phyloP scores from a whole-genome alignment of 2,329 filamentous ascomycete genomes.

The Tothia fuscella region DNA sequence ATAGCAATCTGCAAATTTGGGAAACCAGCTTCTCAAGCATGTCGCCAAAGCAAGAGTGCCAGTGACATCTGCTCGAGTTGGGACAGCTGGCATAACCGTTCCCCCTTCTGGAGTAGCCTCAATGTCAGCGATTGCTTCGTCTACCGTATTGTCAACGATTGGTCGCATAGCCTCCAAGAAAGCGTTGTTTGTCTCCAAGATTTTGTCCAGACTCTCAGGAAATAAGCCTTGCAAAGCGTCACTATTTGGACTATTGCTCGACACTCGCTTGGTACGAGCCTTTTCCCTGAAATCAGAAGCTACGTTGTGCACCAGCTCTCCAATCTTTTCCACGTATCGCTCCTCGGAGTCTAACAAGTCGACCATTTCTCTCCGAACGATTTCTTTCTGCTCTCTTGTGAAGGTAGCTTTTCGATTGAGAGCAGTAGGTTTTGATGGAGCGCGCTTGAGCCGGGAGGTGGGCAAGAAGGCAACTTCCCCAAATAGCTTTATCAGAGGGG shows the following conservation, averaged over 20 bases:
- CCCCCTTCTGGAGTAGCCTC: slow-evolving; percentile 39
- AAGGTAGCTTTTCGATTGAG: slow-evolving; percentile 70
- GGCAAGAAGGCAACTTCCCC: slow-evolving; percentile 80
- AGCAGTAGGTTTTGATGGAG: slow-evolving; percentile 74
- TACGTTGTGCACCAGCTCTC: slow-evolving; percentile 69
- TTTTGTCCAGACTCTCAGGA: slow-evolving; percentile 65
- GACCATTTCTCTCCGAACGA: slow-evolving; percentile 74
- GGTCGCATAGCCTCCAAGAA: slow-evolving; percentile 68
- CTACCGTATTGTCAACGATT: slow-evolving; percentile 72
- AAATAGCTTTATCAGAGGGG: slow-evolving; percentile 62
- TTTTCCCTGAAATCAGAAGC: slow-evolving; percentile 68
- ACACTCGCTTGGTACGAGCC: slow-evolving; percentile 44
- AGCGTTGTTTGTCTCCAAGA: slow-evolving; percentile 66
- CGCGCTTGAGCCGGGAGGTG: slow-evolving; percentile 70
- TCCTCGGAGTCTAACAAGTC: slow-evolving; percentile 91
- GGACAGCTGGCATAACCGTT: slow-evolving; percentile 22
- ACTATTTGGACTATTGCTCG: slow-evolving; percentile 58
- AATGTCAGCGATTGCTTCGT: slow-evolving; percentile 66
- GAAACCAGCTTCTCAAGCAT: slow-evolving; percentile 81
- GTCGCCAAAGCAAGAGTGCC: slow-evolving; percentile 70
- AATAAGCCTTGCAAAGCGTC: slow-evolving; percentile 67
- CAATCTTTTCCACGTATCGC: slow-evolving; percentile 79
- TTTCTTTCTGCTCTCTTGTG: slow-evolving; percentile 68
- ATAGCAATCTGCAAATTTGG: slow-evolving; percentile 82
- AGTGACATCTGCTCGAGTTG: slow-evolving; percentile 52